A percentile compares a stretch with the other conserved stretches of the same genome.
Conservation (phyloP, 2,329 filamentous ascomycete genomes). For the Aspergillus japonicus region DNA sequence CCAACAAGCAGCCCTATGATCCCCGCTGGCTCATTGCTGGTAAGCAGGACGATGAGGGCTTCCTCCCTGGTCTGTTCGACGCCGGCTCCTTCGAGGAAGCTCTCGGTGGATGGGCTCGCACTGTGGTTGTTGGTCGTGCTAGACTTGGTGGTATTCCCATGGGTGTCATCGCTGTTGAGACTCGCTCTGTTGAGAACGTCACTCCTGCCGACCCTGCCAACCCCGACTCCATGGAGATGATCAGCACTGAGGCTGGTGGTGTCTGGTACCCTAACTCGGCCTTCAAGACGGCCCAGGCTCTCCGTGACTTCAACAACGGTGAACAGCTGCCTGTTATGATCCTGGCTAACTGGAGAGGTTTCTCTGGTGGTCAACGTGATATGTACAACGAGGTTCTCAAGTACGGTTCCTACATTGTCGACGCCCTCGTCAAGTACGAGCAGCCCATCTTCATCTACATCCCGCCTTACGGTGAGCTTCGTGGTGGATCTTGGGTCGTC, state of each 20-base stretch:
- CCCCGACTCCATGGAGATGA: slow-evolving; percentile 95
- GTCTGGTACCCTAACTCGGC: slow-evolving; percentile 99
- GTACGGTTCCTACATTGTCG: slow-evolving; percentile 98
- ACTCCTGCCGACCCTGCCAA: slow-evolving; percentile 96
- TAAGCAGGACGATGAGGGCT: slow-evolving; percentile 78
- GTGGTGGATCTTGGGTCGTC: slow-evolving; percentile 98
- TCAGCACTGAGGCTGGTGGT: slow-evolving; percentile 91
- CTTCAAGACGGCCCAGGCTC: slow-evolving; percentile 98
- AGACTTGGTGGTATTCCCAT: slow-evolving; percentile 95
- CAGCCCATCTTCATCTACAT: slow-evolving; percentile 99
- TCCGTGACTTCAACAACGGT: slow-evolving; percentile 98
- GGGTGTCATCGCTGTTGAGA: slow-evolving; percentile 97
- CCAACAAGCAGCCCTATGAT: slow-evolving; percentile 83
- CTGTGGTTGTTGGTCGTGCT: slow-evolving; percentile 93
- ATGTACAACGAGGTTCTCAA: slow-evolving; percentile 99
- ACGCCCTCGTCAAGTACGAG: slow-evolving; percentile 96
- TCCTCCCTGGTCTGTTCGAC: slow-evolving; percentile 90
- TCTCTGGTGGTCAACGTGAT: slow-evolving; percentile 98
- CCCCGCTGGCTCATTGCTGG: slow-evolving; percentile 91
- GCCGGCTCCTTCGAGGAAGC: slow-evolving; percentile 95
- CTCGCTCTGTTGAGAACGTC: slow-evolving; percentile 92
- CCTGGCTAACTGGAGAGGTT: slow-evolving; percentile 99
- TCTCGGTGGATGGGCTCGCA: slow-evolving; percentile 94
- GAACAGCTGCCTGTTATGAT: slow-evolving; percentile 99
- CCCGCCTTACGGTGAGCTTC: slow-evolving; percentile 90